Evolutionary conservation across 2,329 filamentous ascomycete species (phyloP), one percentile per base, ranked within the genome.

Genomic region (Colletotrichum godetiae): DNA sequence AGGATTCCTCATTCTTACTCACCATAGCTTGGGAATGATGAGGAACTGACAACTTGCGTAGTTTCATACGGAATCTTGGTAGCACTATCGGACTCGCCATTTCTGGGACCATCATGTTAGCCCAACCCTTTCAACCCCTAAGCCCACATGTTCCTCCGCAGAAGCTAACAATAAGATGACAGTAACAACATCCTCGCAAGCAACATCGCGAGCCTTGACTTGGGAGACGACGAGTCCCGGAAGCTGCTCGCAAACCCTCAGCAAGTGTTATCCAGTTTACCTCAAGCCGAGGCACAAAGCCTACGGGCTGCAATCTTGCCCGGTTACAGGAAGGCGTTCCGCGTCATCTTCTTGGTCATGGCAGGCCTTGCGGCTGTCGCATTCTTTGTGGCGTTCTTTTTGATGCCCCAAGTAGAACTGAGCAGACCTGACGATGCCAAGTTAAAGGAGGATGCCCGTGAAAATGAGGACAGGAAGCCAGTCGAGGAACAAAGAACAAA

Each of bases 401-500:
- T 85, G 60, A 84, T 85, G 81, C 83, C 82, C 0, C 83, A 85
- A 31, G 78, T 84, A 1, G 80, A 84, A 29, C 76, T 85, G 29
- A 64, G 77, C 12, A 76, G 83, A 7, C 80, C 82, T 0, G 83
- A 85, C 59, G 83, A 85, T 42, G 78, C 76, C 3, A 79, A 77
- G 37, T 70, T 84, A n/a, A 83, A 82, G 62, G 80, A 84, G 72
- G 79, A 80, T 67, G 83, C 80, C 1, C 78, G 76, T 7, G 75
- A 67, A 13, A 69, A 58, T 22, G 53, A 55, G 4, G 46, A 70
- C 19, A 72, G 72, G 29, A 13, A 11, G 27, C 13, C 49, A 29
- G 22, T 13, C 13, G 13, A 15, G 5, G 19, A 49, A 10, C 2
- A 11, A 5, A 1, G 27, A 24, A 31, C 4, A 8, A 46, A 49